Evolutionary conservation across 768 basidiomycete species (phyloP), one percentile per base, ranked within the genome.

Genomic region (Termitomyces sp.): DNA sequence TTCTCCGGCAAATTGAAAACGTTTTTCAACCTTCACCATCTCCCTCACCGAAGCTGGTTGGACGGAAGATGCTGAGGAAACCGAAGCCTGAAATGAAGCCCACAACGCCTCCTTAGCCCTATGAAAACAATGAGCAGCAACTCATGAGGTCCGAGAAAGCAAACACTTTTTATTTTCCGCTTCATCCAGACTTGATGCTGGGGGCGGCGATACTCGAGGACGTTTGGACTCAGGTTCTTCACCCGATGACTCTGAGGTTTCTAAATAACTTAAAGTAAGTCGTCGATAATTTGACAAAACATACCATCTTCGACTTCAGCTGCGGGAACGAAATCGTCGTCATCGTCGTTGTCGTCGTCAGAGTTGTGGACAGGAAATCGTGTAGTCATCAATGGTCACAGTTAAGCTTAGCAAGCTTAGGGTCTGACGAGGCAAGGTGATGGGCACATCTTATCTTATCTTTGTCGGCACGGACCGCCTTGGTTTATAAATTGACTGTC

Each of bases 1-100:
- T 57, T 93, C 84, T 22, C 91, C 92, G 1, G 90, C 91, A 62
- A 88, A 94, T 34, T 80, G 66, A 66, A 84, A 88, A 35, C 74
- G 77, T 64, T 83, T 88, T 66, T 84, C 79, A 45, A 94, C 72
- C 68, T 84, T 87, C 35, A 93, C 77, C 61, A 75, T 73, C 51
- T 72, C 77, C 58, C 62, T 66, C n/a, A 66, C 48, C 14, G 60
- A 57, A 1, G 61, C 55, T 37, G 62, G 60, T n/a, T 38, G 60
- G 55, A n/a, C 53, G n/a, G 52, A 60, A 45, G 51, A 60, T 38
- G 74, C 60, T 1, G 70, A 65, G 0, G 74, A 60, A n/a, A 83
- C 68, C 8, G 88, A 84, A 0, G 80, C 80, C 64, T 88, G 81
- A 62, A 93, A 92, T 46, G 69, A 77, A 14, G 77, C 72, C 88